Evolutionary conservation across 768 basidiomycete species (phyloP), one percentile per base, ranked within the genome.

Genomic region (Boletus subparvulus): DNA sequence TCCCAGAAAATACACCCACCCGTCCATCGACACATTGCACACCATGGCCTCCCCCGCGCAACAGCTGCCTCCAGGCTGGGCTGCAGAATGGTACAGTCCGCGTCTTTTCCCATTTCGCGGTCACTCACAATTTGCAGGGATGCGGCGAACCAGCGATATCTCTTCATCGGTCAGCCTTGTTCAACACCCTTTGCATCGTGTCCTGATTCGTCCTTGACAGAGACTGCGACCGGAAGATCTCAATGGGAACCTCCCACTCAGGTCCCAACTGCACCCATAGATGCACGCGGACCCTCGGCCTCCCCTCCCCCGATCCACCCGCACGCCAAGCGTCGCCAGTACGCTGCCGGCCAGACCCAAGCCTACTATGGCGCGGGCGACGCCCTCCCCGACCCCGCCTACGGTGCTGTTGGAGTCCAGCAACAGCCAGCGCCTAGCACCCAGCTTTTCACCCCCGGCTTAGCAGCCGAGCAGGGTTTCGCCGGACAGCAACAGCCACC

Each of bases 331-430:
- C 88, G 92, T 63, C 87, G 95, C 44, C 94, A 96, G 72, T 98
- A 98, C 70, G 95, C 95, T 47, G 86, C 92, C 4, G 94, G 92
- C 12, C 94, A 97, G 73, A 93, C 93, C 1, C 92, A 94, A 67
- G 92, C 83, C 3, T 94, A 94, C 70, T 92, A 92, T 62, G 83
- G 85, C 36, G 68, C 74, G 12, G 78, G 79, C 28, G 75, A 74
- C 4, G 61, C 73, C 36, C 61, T 77, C 41, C 83, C 69, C 12
- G 78, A 83, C 47, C 78, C 83, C 12, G 64, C 69, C 30, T 82
- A 81, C 53, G 68, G 73, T 28, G 70, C 73, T 7, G 52, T 57
- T 30, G 78, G 68, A 17, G 69, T 75, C 12, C 69, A 69, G 36
- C 75, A 61, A 47, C 81, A 77, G 51, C 71, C 78, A 60, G 55